These are phyloP conservation scores for Cyphellophora europaea DNA, from an alignment of 2,329 filamentous ascomycete genomes.

Conservation along the genomic window DNA sequence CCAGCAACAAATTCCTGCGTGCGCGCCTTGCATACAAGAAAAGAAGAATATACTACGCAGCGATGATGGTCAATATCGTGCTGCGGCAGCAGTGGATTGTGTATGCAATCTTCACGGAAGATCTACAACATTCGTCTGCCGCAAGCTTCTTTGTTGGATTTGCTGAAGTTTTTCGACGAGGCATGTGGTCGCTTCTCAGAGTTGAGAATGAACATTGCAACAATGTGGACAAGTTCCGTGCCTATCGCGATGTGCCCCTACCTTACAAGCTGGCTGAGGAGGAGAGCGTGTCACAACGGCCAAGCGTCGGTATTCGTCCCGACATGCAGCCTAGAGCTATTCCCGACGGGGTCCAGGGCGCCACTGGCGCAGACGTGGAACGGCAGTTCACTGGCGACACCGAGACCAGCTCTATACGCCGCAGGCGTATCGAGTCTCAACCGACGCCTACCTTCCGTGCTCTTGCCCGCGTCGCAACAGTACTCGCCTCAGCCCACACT, in stretches of 20 bases:
- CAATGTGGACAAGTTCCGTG: slow-evolving; percentile 84
- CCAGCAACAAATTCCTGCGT: slow-evolving; percentile 59
- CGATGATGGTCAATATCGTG: slow-evolving; percentile 74
- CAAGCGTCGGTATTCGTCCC: neutral
- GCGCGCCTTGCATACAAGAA: slow-evolving; percentile 71
- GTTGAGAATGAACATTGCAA: slow-evolving; percentile 97
- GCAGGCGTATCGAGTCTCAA: slow-evolving; percentile 18
- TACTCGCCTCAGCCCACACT: slow-evolving; percentile 75
- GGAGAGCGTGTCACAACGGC: neutral
- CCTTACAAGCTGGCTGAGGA: slow-evolving; percentile 48
- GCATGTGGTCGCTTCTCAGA: slow-evolving; percentile 85
- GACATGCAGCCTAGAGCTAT: too few species aligned
- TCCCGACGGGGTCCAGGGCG: neutral
- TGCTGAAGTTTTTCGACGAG: slow-evolving; percentile 72
- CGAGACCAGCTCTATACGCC: slow-evolving; percentile 7
- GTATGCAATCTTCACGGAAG: slow-evolving; percentile 72
- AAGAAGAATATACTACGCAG: slow-evolving; percentile 73
- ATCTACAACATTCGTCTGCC: slow-evolving; percentile 73
- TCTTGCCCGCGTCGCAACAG: slow-evolving; percentile 47
- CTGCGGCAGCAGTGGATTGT: slow-evolving; percentile 92
- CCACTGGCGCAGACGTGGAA: slow-evolving; percentile 18
- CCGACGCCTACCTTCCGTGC: slow-evolving; percentile 19
- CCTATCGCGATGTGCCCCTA: slow-evolving; percentile 75
- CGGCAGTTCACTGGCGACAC: slow-evolving; percentile 5
- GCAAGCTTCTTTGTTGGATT: slow-evolving; percentile 72